Evolutionary conservation across 2,329 filamentous ascomycete species (phyloP), one percentile per base, ranked within the genome.

Genomic region (Penicillium glabrum): DNA sequence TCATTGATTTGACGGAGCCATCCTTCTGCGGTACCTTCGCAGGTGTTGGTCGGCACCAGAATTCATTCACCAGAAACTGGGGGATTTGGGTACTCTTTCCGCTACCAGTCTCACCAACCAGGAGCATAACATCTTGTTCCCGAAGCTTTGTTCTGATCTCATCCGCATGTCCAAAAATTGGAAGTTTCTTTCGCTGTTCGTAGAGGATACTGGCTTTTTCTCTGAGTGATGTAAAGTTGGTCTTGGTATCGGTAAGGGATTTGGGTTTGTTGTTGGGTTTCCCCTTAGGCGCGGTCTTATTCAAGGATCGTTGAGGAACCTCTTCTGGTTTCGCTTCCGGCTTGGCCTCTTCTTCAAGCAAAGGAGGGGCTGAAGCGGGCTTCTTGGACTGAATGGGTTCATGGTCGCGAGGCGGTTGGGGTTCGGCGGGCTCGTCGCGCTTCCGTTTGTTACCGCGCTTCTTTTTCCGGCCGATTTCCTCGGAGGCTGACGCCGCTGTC

Each of bases 11-110:
- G 21, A 59, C 57, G 8, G 59, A 62, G n/a, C 63, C 67, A 56
- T 70, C 66, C 5, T 66, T 56, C 37, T 64, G 58, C 4, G 54
- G 46, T 13, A 87, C 64, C 49, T 78, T 83, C 46, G 86, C 81
- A 56, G 75, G 84, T 56, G 80, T 81, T 35, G 81, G 83, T 53
- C 79, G 81, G 72, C 92, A 96, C 92, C 93, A 98, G 7, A 85
- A 76, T 68, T 97, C 90, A 26, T 81, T 78, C 46, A 89, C 84
- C 8, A 99, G 79, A 61, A 96, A 97, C 69, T 98, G 95, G 0
- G 95, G 93, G 0, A 97, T 88, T 75, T 99, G 95, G 0, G 95
- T 99, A 78, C 90, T 96, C 77, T 99, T 99, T 71, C 95, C 95
- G 14, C 91, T 96, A 72, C 95, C 95, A 0, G 95, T 99, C 74